These are phyloP conservation scores for Capsella rubella DNA, from an alignment of 441 rosid species.

Conservation along the genomic window DNA sequence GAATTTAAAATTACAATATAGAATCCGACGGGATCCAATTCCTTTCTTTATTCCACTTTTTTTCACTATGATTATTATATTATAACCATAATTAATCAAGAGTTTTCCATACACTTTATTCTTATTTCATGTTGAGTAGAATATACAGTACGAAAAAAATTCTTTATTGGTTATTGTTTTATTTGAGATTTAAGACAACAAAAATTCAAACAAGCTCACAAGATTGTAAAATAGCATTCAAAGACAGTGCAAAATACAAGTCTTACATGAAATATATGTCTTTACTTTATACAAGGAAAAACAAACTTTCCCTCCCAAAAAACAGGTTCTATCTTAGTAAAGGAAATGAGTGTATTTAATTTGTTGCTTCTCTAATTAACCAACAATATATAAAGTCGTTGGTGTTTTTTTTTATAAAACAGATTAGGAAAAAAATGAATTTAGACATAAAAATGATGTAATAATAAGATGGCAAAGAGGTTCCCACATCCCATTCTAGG, in stretches of 20 bases:
- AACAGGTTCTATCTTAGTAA: too few species aligned
- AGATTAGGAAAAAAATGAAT: background rate
- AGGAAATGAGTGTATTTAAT: too few species aligned
- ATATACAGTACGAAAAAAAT: background rate
- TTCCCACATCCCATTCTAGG: conserved; percentile 42
- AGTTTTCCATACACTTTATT: background rate
- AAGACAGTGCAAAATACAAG: background rate
- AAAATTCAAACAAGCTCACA: background rate
- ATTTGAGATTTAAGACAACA: background rate
- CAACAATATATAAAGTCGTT: background rate
- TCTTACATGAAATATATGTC: background rate
- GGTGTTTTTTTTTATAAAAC: conserved; percentile 26
- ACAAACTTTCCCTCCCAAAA: too few species aligned
- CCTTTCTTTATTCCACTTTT: conserved; percentile 15
- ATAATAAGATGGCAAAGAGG: conserved; percentile 34
- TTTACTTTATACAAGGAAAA: too few species aligned
- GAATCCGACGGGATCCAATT: conserved; percentile 36
- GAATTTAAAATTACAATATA: background rate
- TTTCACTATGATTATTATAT: conserved; percentile 23
- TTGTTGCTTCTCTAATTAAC: too few species aligned
- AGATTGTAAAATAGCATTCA: background rate
- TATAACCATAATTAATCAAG: background rate
- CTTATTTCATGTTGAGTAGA: conserved; percentile 5
- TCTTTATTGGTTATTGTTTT: background rate
- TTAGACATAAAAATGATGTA: background rate